These are phyloP conservation scores for Xerocomus brunneocitrinus DNA, from an alignment of 768 basidiomycete genomes.

Conservation along the genomic window DNA sequence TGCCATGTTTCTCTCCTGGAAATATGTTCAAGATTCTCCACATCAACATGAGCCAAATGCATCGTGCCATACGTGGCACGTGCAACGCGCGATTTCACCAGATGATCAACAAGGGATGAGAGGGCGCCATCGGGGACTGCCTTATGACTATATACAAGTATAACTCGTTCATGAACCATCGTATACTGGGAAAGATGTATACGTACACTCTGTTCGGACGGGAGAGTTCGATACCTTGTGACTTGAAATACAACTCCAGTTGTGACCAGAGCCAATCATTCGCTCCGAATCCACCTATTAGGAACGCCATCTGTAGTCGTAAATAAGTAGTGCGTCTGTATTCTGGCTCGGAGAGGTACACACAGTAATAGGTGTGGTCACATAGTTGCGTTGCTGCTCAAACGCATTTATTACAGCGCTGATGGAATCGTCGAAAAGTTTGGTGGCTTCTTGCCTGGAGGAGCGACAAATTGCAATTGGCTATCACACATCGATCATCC, in stretches of 20 bases:
- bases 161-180: not conserved
- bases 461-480: not conserved
- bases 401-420: constrained; percentile 30
- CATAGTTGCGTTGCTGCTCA: constrained; percentile 20
- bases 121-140: constrained; percentile 49
- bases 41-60: constrained; percentile 27
- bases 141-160: constrained; percentile 28
- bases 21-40: constrained; percentile 4
- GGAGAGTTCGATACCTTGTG: constrained; percentile 36
- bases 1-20: constrained; percentile 8
- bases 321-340: not conserved
- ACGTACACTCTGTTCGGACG: constrained; percentile 48
- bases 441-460: constrained; percentile 32
- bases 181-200: constrained; percentile 3
- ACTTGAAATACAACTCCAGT: constrained; percentile 35
- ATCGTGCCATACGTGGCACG: constrained; percentile 51
- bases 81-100: constrained; percentile 43
- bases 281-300: constrained; percentile 50
- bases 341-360: not conserved
- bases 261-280: constrained; percentile 41
- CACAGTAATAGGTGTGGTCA: constrained; percentile 27
- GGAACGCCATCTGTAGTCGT: constrained; percentile 27
- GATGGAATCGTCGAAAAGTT: constrained; percentile 41
- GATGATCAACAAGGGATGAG: constrained; percentile 36
- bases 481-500: not conserved